Evolutionary conservation across 192 early-diverging fungal genomes (phyloP).

Genomic region (Rhizophagus sp.): DNA sequence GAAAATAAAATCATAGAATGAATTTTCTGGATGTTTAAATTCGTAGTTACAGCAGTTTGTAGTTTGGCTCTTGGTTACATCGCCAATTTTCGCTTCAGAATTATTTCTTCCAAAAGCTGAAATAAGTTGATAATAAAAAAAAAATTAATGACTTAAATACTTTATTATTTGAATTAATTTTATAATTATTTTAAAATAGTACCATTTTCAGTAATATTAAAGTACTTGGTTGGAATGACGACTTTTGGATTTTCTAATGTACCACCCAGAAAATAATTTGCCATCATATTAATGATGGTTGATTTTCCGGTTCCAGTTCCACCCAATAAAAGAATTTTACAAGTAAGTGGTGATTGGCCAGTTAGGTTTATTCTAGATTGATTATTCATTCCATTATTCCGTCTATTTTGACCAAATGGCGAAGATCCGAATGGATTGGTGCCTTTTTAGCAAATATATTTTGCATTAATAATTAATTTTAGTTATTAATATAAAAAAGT

Average conservation of each 20-base stretch:
- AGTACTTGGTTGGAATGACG: neutral
- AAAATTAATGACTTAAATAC: neutral
- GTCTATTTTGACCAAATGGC: too few relatives aligned
- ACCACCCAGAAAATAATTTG: conserved; percentile 23
- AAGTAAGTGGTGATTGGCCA: neutral
- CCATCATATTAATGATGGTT: conserved; percentile 16
- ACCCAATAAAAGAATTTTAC: conserved; percentile 24
- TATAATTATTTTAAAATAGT: neutral
- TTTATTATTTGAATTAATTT: neutral
- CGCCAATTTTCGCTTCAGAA: neutral
- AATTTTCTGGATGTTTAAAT: conserved; percentile 3
- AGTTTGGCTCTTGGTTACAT: conserved; percentile 14
- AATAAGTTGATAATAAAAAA: neutral
- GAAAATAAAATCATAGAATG: conserved; percentile 1
- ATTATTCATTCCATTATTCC: too few relatives aligned
- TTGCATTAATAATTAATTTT: too few relatives aligned
- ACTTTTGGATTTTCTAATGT: conserved; percentile 11
- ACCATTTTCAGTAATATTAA: conserved; percentile 19
- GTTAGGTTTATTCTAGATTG: neutral
- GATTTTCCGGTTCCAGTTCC: conserved; percentile 9
- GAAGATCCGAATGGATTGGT: too few relatives aligned
- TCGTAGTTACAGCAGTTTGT: neutral
- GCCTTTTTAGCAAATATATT: too few relatives aligned
- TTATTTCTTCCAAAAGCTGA: neutral
- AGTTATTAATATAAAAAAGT: too few relatives aligned